These are phyloP conservation scores for Stagonosporopsis vannaccii DNA, from an alignment of 2,329 filamentous ascomycete species.

Conservation along the genomic window DNA sequence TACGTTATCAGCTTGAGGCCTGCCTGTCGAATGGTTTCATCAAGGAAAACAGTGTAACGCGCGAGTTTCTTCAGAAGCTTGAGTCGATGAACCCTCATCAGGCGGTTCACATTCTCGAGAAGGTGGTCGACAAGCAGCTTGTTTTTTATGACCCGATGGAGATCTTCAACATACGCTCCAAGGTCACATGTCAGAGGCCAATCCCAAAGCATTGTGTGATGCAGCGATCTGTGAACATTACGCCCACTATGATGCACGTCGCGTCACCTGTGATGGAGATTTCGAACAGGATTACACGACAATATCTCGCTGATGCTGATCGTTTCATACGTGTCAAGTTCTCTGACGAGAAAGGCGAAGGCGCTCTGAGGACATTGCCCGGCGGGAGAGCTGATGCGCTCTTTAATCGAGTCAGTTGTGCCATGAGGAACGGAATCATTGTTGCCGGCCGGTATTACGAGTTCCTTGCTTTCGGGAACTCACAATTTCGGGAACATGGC, in stretches of 20 bases:
- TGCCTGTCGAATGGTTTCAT: constrained; percentile 84
- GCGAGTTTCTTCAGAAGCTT: constrained; percentile 72
- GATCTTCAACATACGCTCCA: constrained; percentile 66
- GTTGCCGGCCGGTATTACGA: constrained; percentile 84
- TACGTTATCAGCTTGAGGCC: constrained; percentile 91
- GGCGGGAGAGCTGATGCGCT: constrained; percentile 60
- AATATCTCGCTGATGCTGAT: constrained; percentile 72
- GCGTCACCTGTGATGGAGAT: constrained; percentile 81
- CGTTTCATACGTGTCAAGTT: constrained; percentile 91
- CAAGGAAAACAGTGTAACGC: constrained; percentile 75
- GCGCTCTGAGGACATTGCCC: constrained; percentile 43
- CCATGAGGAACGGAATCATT: constrained; percentile 77
- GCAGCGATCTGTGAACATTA: constrained; percentile 79
- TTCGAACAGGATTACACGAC: constrained; percentile 84
- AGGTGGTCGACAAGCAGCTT: constrained; percentile 70
- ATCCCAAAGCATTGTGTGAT: constrained; percentile 77
- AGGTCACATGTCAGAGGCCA: constrained; percentile 42
- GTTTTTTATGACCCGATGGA: constrained; percentile 73
- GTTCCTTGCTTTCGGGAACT: constrained; percentile 94
- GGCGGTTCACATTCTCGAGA: constrained; percentile 75
- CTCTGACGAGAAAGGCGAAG: constrained; percentile 74
- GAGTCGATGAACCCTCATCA: constrained; percentile 57
- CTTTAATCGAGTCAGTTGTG: constrained; percentile 75
- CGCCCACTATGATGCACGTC: constrained; percentile 82
- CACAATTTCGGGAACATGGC: constrained; percentile 89